Percentiles rank a stretch among this genome's conserved stretches.
Conservation (phyloP, 768 basidiomycete species). For the Lactarius hatsudake region DNA sequence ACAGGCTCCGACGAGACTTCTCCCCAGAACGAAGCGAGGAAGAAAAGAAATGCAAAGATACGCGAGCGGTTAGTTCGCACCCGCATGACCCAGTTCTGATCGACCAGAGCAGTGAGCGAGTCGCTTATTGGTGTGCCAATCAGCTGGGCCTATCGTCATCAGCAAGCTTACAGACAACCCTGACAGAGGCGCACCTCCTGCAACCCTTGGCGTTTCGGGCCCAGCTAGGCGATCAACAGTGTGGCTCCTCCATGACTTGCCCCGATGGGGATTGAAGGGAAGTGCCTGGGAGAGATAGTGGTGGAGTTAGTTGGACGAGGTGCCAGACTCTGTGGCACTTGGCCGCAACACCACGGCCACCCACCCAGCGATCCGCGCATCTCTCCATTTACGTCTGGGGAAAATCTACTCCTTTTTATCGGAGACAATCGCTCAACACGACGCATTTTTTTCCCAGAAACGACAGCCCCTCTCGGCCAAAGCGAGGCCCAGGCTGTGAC, state of each 20-base stretch:
- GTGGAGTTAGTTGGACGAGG: neutral
- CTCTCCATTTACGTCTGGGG: neutral
- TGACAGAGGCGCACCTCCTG: neutral
- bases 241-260: neutral
- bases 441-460: too few species aligned
- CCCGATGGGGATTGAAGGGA: neutral
- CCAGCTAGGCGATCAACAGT: neutral
- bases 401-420: neutral
- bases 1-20: too few species aligned
- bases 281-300: neutral
- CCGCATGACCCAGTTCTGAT: neutral
- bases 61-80: neutral
- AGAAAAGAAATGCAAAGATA: neutral
- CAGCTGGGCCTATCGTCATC: neutral
- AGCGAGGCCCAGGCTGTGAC: too few species aligned
- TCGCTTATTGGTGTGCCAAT: neutral
- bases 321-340: neutral
- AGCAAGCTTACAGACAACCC: neutral
- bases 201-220: neutral
- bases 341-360: neutral
- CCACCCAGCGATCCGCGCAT: neutral
- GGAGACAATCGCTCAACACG: neutral
- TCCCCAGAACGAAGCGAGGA: neutral
- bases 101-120: neutral
- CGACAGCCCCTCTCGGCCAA: too few species aligned